phyloP scores from a whole-genome alignment of 805 yeast species.

The Ogataea methylovora region DNA sequence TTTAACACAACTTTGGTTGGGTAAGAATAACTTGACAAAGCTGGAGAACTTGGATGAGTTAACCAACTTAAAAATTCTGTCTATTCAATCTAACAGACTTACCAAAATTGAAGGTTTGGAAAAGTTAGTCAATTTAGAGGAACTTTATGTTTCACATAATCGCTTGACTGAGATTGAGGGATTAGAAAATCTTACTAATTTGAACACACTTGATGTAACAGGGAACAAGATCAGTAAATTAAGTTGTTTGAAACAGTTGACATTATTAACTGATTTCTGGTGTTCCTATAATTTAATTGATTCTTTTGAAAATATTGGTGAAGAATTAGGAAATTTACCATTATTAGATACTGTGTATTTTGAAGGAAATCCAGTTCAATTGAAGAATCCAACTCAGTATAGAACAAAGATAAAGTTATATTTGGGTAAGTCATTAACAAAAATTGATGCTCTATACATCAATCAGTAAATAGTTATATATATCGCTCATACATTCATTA shows the following conservation, averaged over 20 bases:
- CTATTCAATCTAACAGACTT: conserved; percentile 83
- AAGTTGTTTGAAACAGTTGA: conserved; percentile 58
- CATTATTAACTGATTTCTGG: conserved; percentile 86
- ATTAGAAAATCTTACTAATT: conserved; percentile 58
- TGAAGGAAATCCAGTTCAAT: conserved; percentile 88
- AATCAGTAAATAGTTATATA: conserved; percentile 6
- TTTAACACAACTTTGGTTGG: conserved; percentile 82
- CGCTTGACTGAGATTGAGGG: conserved; percentile 71
- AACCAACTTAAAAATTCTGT: conserved; percentile 59
- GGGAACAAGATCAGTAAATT: conserved; percentile 59
- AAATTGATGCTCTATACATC: conserved; percentile 84
- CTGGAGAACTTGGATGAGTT: conserved; percentile 57
- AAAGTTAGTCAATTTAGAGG: conserved; percentile 63
- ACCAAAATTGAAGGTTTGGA: conserved; percentile 79
- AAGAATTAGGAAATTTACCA: conserved; percentile 54
- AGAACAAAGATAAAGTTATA: conserved; percentile 73
- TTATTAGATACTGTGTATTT: conserved; percentile 82
- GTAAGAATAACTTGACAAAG: conserved; percentile 69
- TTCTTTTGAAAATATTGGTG: conserved; percentile 60
- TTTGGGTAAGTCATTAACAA: conserved; percentile 61
- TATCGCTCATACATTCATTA: too few species aligned
- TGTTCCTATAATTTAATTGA: conserved; percentile 71
- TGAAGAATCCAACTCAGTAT: conserved; percentile 67
- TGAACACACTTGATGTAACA: conserved; percentile 75
- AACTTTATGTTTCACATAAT: conserved; percentile 82